A percentile compares a stretch with the other conserved stretches of the same genome.
Evolutionary conservation across 2,329 filamentous ascomycete genomes (phyloP).

Genomic region (Lachnellula hyalina): DNA sequence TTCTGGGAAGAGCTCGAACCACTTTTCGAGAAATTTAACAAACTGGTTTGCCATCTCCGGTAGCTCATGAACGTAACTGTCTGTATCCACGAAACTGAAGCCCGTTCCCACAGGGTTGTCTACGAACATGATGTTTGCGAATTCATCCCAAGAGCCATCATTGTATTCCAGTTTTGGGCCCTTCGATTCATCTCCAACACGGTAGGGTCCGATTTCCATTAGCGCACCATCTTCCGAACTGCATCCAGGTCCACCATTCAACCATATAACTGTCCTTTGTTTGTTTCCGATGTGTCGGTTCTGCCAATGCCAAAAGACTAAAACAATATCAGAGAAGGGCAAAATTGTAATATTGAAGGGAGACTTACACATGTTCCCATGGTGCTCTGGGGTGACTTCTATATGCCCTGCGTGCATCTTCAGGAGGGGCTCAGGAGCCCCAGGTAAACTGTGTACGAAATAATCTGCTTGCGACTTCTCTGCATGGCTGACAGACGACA

Average conservation of each 20-base stretch:
- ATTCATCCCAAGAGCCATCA: constrained; percentile 97
- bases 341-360: not conserved
- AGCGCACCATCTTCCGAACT: constrained; percentile 81
- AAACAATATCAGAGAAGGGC: constrained; percentile 51
- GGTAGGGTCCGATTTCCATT: constrained; percentile 95
- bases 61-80: constrained; percentile 81
- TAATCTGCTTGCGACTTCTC: constrained; percentile 74
- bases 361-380: constrained; percentile 57
- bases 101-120: constrained; percentile 96
- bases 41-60: constrained; percentile 88
- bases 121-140: constrained; percentile 92
- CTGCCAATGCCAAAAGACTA: constrained; percentile 86
- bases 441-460: constrained; percentile 79
- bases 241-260: constrained; percentile 95
- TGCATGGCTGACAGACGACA: constrained; percentile 36
- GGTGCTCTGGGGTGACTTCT: constrained; percentile 76
- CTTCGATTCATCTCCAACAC: constrained; percentile 65
- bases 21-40: constrained; percentile 83
- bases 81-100: constrained; percentile 89
- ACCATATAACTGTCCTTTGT: constrained; percentile 89
- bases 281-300: constrained; percentile 92
- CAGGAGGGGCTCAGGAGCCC: constrained; percentile 70
- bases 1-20: constrained; percentile 84
- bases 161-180: constrained; percentile 62
- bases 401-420: constrained; percentile 99